Evolutionary conservation across 2,329 filamentous ascomycete species (phyloP).

Genomic region (Aureobasidium melanogenum): DNA sequence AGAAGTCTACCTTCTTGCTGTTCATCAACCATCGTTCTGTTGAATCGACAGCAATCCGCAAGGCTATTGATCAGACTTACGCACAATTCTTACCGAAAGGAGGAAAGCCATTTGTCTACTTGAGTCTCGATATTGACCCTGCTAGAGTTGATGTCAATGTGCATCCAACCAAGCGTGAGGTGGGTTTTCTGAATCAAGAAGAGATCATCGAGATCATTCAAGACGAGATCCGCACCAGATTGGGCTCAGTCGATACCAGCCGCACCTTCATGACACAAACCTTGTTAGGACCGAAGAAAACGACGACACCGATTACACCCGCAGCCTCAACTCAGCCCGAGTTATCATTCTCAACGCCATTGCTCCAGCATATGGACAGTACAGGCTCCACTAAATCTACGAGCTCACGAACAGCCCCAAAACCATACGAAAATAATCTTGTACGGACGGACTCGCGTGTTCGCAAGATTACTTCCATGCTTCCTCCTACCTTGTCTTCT

Average conservation of each 20-base stretch:
- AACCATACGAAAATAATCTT: slow-evolving; percentile 74
- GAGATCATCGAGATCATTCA: slow-evolving; percentile 87
- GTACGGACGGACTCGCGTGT: slow-evolving; percentile 81
- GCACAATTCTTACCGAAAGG: slow-evolving; percentile 81
- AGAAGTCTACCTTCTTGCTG: slow-evolving; percentile 75
- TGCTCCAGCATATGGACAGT: slow-evolving; percentile 31
- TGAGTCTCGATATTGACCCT: slow-evolving; percentile 88
- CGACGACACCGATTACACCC: slow-evolving; percentile 29
- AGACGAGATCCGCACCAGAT: slow-evolving; percentile 63
- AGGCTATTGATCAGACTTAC: slow-evolving; percentile 86
- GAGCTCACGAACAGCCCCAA: slow-evolving; percentile 30
- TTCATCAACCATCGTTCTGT: slow-evolving; percentile 97
- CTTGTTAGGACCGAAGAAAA: slow-evolving; percentile 55
- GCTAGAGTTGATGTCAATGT: slow-evolving; percentile 92
- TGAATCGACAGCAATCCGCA: slow-evolving; percentile 80
- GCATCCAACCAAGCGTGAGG: slow-evolving; percentile 92
- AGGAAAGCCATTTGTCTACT: slow-evolving; percentile 86
- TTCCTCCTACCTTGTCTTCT: slow-evolving; percentile 47
- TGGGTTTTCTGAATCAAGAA: slow-evolving; percentile 95
- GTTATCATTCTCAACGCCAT: neutral
- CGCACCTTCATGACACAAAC: slow-evolving; percentile 92
- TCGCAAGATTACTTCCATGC: slow-evolving; percentile 95
- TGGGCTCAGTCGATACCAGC: slow-evolving; percentile 85
- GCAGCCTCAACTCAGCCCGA: slow-evolving; percentile 22
- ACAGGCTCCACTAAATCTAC: slow-evolving; percentile 26